Percentiles rank a stretch among this genome's conserved stretches.
Conservation (phyloP, 108 stramenopile genomes). For the Cylindrotheca closterium region DNA sequence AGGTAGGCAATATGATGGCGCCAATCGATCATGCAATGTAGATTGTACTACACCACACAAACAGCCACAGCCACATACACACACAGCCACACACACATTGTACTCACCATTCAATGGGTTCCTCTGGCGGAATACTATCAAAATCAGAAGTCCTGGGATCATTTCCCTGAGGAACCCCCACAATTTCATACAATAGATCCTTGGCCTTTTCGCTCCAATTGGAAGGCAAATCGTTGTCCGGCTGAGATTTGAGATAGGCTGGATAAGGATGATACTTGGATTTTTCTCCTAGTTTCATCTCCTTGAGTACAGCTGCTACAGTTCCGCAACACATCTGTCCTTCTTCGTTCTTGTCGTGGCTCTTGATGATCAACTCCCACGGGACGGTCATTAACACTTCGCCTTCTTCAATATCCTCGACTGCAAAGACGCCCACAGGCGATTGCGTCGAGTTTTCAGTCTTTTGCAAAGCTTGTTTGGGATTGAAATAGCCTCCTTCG, state of each 20-base stretch:
- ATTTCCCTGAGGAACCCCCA: neutral
- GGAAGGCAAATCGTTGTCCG: slow-evolving; percentile 26
- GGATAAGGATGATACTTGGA: slow-evolving; percentile 62
- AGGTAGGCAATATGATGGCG: neutral
- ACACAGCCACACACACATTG: too few relatives aligned
- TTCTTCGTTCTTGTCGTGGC: neutral
- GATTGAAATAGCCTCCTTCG: slow-evolving; percentile 6
- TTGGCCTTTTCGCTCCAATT: slow-evolving; percentile 51
- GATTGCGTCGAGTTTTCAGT: neutral
- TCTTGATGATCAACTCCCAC: slow-evolving; percentile 6
- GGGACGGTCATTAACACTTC: slow-evolving; percentile 33
- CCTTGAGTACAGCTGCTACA: slow-evolving; percentile 11
- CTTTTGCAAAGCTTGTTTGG: slow-evolving; percentile 7
- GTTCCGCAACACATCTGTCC: slow-evolving; percentile 21
- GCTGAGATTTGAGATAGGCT: slow-evolving; percentile 44
- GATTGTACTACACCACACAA: too few relatives aligned
- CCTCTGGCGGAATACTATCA: slow-evolving; percentile 2
- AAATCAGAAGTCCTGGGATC: neutral
- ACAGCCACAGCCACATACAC: too few relatives aligned
- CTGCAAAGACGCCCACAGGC: slow-evolving; percentile 32
- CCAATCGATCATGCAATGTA: too few relatives aligned
- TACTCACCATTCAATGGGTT: neutral
- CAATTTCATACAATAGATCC: slow-evolving; percentile 25
- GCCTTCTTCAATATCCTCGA: slow-evolving; percentile 15
- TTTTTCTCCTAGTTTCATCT: slow-evolving; percentile 17